A percentile compares a stretch with the other conserved stretches of the same genome.
Evolutionary conservation across 495 filamentous ascomycete species (phyloP).

Genomic region (Penicillium salamii): DNA sequence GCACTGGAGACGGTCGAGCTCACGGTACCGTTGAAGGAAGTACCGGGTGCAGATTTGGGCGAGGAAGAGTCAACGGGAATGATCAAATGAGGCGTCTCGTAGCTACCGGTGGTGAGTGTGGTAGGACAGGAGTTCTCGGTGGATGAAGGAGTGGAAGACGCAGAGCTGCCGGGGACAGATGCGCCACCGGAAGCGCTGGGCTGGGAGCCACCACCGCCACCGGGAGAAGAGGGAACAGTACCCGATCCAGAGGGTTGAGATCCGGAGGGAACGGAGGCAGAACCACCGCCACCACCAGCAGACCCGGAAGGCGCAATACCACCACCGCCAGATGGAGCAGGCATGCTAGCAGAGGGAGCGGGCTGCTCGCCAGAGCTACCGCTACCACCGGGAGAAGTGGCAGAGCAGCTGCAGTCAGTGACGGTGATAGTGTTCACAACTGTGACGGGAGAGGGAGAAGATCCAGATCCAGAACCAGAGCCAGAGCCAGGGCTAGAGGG

Average conservation of each 20-base stretch:
- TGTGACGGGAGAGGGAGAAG: slow-evolving; percentile 12
- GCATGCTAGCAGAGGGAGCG: background rate
- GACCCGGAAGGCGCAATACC: background rate
- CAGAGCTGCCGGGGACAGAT: slow-evolving; percentile 9
- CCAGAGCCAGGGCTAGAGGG: slow-evolving; percentile 1
- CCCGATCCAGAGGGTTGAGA: slow-evolving; percentile 5
- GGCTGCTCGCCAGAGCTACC: slow-evolving; percentile 8
- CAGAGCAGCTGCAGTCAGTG: slow-evolving; percentile 22
- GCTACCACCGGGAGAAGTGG: slow-evolving; percentile 10
- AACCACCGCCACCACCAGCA: background rate
- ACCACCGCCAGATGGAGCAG: background rate
- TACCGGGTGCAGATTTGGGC: slow-evolving; percentile 51
- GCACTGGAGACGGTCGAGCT: slow-evolving; percentile 53
- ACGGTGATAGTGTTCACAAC: slow-evolving; percentile 24
- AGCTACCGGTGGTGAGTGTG: slow-evolving; percentile 45
- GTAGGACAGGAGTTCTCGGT: slow-evolving; percentile 43
- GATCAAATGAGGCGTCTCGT: slow-evolving; percentile 65
- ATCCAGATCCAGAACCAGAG: background rate
- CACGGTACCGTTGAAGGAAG: slow-evolving; percentile 53
- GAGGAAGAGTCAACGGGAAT: slow-evolving; percentile 58
- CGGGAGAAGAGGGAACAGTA: background rate
- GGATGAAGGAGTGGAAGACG: slow-evolving; percentile 7
- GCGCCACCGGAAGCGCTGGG: slow-evolving; percentile 1
- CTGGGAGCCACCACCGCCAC: background rate
- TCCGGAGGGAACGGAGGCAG: background rate